Evolutionary conservation across 257 asterid genomes (phyloP).

Genomic region (Nyctanthes arbortristis): DNA sequence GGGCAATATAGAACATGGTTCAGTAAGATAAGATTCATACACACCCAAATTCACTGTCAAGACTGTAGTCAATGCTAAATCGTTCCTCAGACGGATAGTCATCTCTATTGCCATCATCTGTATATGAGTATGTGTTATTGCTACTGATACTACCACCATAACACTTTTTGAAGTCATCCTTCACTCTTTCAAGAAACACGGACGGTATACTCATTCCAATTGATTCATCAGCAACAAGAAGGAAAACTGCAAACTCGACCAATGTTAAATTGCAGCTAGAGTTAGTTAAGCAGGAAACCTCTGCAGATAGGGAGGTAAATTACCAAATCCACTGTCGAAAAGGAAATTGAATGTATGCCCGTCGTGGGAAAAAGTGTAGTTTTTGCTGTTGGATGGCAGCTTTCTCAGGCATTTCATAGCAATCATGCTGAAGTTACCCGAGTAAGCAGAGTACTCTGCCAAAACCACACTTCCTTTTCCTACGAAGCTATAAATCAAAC

Average conservation of each 20-base stretch:
- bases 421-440: constrained; percentile 96
- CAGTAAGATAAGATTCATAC: constrained; percentile 12
- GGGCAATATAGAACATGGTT: constrained; percentile 1
- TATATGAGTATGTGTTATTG: constrained; percentile 75
- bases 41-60: constrained; percentile 96
- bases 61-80: constrained; percentile 95
- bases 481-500: constrained; percentile 97
- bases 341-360: constrained; percentile 98
- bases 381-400: constrained; percentile 89
- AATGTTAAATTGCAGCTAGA: not conserved
- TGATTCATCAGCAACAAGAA: constrained; percentile 93
- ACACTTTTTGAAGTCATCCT: constrained; percentile 81
- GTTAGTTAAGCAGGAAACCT: too few relatives aligned
- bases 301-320: too few relatives aligned
- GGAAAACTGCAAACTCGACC: constrained; percentile 64
- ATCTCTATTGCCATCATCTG: constrained; percentile 72
- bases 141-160: constrained; percentile 72
- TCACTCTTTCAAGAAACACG: constrained; percentile 95
- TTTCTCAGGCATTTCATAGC: constrained; percentile 97
- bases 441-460: constrained; percentile 94
- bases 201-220: constrained; percentile 90
- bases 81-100: constrained; percentile 85
- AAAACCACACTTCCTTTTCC: constrained; percentile 93
- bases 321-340: constrained; percentile 88
- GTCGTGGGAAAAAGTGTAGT: constrained; percentile 93